These are phyloP conservation scores for Populus hybrid DNA, from an alignment of 441 rosid genomes.

Conservation along the genomic window DNA sequence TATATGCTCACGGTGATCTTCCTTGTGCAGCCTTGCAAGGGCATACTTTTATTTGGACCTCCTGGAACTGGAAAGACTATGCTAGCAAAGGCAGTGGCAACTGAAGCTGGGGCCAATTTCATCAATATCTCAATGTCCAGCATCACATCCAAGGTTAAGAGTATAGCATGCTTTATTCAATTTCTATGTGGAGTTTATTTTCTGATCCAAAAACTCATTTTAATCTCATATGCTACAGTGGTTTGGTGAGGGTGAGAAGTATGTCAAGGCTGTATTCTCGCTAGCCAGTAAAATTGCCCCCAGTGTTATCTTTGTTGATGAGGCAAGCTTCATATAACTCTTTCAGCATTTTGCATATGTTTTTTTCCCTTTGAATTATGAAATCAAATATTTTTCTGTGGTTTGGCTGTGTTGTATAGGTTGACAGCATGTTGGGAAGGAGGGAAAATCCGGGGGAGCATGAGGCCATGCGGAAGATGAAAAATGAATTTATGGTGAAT, in stretches of 20 bases:
- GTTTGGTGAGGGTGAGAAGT: slow-evolving; percentile 98
- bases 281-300: slow-evolving; percentile 93
- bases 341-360: not conserved
- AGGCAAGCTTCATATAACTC: slow-evolving; percentile 44
- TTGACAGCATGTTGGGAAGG: slow-evolving; percentile 95
- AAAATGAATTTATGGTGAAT: slow-evolving; percentile 94
- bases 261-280: slow-evolving; percentile 89
- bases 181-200: slow-evolving; percentile 9
- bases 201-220: slow-evolving; percentile 14
- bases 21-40: slow-evolving; percentile 80
- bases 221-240: slow-evolving; percentile 46
- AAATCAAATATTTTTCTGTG: not conserved
- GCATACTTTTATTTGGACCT: slow-evolving; percentile 90
- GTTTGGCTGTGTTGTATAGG: slow-evolving; percentile 38
- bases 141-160: slow-evolving; percentile 81
- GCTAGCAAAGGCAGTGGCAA: slow-evolving; percentile 96
- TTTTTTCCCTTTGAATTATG: not conserved
- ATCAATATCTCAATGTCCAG: slow-evolving; percentile 97
- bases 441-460: slow-evolving; percentile 94
- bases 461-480: slow-evolving; percentile 97
- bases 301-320: slow-evolving; percentile 89
- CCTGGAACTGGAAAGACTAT: slow-evolving; percentile 98
- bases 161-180: not conserved
- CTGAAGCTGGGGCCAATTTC: slow-evolving; percentile 96
- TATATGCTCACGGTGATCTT: slow-evolving; percentile 9